Evolutionary conservation across 768 basidiomycete species (phyloP), one percentile per base, ranked within the genome.

Genomic region (Phanerochaete sordida): DNA sequence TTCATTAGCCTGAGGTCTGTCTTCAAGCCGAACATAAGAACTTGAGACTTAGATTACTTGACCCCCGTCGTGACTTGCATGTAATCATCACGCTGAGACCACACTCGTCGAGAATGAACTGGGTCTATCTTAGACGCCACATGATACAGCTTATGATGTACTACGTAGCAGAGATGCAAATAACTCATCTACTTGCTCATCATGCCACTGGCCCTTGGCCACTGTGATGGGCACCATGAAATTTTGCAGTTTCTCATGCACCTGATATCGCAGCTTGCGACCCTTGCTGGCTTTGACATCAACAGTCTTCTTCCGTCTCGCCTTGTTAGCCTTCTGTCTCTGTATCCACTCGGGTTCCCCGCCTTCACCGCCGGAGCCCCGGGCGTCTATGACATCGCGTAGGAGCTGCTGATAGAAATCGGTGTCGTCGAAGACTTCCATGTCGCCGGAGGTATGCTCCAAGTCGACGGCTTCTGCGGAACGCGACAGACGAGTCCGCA

Each of bases 261-360:
- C 86, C 64, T 96, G 90, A 72, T 94, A 97, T 86, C 95, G 82
- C 62, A 99, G 74, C 73, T 95, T 96, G 59, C 96, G 80, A 4
- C 97, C 97, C 76, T 98, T 98, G 75, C 90, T 94, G 9, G 94
- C 96, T 65, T 89, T 93, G 0, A 94, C 93, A 70, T 99, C 96
- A n/a, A 96, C 92, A 33, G 71, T 73, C 54, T 79, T 75, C 69
- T 87, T 91, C 72, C 89, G 90, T 76, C 88, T 88, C 24, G 83
- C 81, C 72, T 85, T 91, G 69, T 83, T 86, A 66, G 85, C 84
- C 60, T 82, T 85, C 69, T 91, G 87, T 46, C 77, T 63, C 8
- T 76, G 69, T 73, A 86, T 78, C 90, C 90, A 90, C 66, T 87
- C 84, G 37, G 82, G 80, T 44, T 71, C 75, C 15, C 75, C 77